Conservation (phyloP, 495 filamentous ascomycete species). For the Trichoderma asperelloides region DNA sequence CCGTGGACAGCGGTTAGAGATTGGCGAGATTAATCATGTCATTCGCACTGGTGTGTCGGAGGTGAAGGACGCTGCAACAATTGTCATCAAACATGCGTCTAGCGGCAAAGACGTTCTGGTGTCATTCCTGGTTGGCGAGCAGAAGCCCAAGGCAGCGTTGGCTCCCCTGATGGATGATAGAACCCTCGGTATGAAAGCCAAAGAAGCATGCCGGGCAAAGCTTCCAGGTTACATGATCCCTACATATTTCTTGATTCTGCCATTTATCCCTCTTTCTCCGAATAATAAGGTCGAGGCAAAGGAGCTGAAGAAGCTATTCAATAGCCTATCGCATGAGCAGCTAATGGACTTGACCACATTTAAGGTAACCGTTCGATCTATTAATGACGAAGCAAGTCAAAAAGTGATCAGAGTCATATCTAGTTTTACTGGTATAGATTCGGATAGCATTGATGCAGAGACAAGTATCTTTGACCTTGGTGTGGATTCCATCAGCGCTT, state of each 20-base stretch:
- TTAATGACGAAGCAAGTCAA: slow-evolving; percentile 15
- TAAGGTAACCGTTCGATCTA: neutral
- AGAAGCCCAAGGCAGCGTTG: slow-evolving; percentile 7
- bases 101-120: slow-evolving; percentile 61
- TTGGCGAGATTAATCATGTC: slow-evolving; percentile 64
- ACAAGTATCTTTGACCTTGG: slow-evolving; percentile 75
- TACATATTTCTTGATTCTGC: slow-evolving; percentile 58
- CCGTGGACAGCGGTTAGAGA: slow-evolving; percentile 67
- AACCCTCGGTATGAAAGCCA: slow-evolving; percentile 23
- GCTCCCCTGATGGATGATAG: slow-evolving; percentile 22
- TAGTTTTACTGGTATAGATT: slow-evolving; percentile 34
- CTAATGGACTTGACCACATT: slow-evolving; percentile 12
- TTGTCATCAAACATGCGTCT: slow-evolving; percentile 54
- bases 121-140: slow-evolving; percentile 48
- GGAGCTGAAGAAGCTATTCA: slow-evolving; percentile 48
- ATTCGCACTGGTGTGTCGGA: slow-evolving; percentile 38
- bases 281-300: slow-evolving; percentile 74
- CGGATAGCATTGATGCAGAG: slow-evolving; percentile 35
- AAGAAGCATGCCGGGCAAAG: slow-evolving; percentile 45
- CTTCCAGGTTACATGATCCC: slow-evolving; percentile 73
- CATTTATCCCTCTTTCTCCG: slow-evolving; percentile 53
- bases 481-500: slow-evolving; percentile 72
- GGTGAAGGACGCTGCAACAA: slow-evolving; percentile 51
- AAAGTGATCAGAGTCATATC: slow-evolving; percentile 45
- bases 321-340: slow-evolving; percentile 49